These are phyloP conservation scores for Fusarium oligoseptatum DNA, from an alignment of 2,329 filamentous ascomycete genomes.

Conservation along the genomic window DNA sequence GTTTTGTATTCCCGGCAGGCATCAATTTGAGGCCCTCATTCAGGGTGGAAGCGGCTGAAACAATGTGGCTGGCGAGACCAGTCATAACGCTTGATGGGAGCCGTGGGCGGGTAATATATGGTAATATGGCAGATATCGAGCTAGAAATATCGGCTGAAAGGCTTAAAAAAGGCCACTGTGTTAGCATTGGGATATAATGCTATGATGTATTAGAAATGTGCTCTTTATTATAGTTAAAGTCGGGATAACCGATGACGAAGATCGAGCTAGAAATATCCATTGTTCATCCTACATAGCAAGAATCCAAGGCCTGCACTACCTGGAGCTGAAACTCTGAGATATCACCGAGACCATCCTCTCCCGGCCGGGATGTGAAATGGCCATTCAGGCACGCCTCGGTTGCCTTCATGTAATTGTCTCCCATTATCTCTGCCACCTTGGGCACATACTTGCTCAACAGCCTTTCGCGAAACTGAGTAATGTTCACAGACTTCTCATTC, in stretches of 20 bases:
- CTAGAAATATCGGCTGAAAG: too few relatives aligned
- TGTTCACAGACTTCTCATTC: not conserved
- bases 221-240: too few relatives aligned
- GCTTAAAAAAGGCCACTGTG: too few relatives aligned
- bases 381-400: not conserved
- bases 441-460: not conserved
- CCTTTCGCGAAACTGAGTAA: not conserved
- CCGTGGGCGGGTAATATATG: too few relatives aligned
- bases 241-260: too few relatives aligned
- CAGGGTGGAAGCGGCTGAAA: too few relatives aligned
- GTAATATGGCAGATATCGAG: rapidly evolving
- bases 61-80: too few relatives aligned
- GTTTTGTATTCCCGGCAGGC: not conserved
- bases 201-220: too few relatives aligned
- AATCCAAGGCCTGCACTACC: not conserved
- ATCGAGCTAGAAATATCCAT: too few relatives aligned
- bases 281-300: not conserved
- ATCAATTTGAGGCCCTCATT: not conserved
- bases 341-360: not conserved
- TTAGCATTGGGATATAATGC: too few relatives aligned
- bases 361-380: not conserved
- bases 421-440: not conserved
- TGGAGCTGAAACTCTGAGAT: not conserved
- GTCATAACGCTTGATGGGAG: too few relatives aligned
- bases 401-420: not conserved